Conservation (phyloP, 2,329 filamentous ascomycete genomes). For the Celoporthe dispersa region DNA sequence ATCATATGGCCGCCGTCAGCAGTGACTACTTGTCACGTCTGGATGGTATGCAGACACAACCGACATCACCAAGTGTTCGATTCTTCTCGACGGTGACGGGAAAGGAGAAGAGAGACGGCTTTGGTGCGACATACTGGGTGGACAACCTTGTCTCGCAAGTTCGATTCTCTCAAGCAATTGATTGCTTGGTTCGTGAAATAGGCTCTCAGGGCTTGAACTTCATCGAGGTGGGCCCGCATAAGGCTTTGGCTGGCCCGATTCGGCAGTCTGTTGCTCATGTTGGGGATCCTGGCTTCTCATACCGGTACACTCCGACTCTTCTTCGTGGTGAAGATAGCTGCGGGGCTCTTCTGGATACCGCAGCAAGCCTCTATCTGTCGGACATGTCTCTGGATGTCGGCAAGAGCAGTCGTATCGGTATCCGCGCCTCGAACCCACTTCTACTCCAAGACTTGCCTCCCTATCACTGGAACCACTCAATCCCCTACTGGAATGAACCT, state of each 20-base stretch:
- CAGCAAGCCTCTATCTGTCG: constrained; percentile 48
- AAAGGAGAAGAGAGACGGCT: background rate
- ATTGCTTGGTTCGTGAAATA: constrained; percentile 2
- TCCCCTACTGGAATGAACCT: constrained; percentile 45
- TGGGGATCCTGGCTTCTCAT: too few relatives aligned
- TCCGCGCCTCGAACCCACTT: constrained; percentile 39
- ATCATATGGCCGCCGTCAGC: constrained; percentile 24
- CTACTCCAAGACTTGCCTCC: constrained; percentile 42
- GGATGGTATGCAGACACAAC: background rate
- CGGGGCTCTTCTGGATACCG: constrained; percentile 43
- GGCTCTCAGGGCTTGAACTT: constrained; percentile 29
- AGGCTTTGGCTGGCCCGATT: constrained; percentile 36
- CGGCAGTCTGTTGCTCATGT: constrained; percentile 30
- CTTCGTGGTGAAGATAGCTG: too few relatives aligned
- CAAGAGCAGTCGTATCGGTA: constrained; percentile 45
- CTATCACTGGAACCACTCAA: constrained; percentile 53
- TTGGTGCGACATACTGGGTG: constrained; percentile 19
- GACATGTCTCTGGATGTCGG: constrained; percentile 43
- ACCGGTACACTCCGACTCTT: too few relatives aligned
- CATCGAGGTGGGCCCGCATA: constrained; percentile 39
- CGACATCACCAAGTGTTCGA: background rate
- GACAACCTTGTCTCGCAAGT: constrained; percentile 15
- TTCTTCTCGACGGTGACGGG: constrained; percentile 18
- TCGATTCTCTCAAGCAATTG: constrained; percentile 6
- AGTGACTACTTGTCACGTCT: constrained; percentile 9